These are phyloP conservation scores for Xylariaceae sp. DNA, from an alignment of 2,329 filamentous ascomycete species.

Conservation along the genomic window DNA sequence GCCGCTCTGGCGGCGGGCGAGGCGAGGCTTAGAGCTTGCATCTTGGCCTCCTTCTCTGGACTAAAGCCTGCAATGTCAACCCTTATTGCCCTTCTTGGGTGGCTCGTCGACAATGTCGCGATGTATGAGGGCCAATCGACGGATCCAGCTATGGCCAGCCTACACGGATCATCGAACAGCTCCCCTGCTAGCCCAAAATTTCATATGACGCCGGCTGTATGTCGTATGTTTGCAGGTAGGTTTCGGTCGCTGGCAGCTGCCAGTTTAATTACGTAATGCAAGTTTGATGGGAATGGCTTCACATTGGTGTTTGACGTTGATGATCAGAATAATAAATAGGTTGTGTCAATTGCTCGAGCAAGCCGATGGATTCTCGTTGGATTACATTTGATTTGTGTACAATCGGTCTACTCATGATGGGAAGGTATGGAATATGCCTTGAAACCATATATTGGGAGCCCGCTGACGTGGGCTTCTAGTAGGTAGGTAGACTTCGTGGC, in stretches of 20 bases:
- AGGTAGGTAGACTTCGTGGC: neutral
- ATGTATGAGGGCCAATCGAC: neutral
- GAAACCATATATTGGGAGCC: neutral
- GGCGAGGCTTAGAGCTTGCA: conserved; percentile 12
- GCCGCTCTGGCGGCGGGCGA: conserved; percentile 12
- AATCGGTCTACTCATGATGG: no score
- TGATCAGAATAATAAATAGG: no score
- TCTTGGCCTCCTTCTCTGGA: conserved; percentile 1
- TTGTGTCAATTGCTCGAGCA: no score
- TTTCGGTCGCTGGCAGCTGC: neutral
- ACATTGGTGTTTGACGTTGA: no score
- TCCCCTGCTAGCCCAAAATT: neutral
- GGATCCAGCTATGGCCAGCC: neutral
- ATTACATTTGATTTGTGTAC: no score
- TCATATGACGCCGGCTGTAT: neutral
- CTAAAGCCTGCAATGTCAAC: neutral
- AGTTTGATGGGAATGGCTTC: no score
- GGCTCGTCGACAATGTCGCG: neutral
- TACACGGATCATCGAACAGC: neutral
- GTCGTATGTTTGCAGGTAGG: neutral
- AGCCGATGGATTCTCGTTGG: no score
- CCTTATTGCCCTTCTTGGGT: neutral
- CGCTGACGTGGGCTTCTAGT: neutral
- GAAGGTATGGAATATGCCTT: no score
- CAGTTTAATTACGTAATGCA: neutral